Percentiles rank a stretch among this genome's conserved stretches.
Conservation (phyloP, 371 early-diverging fungal genomes). For the Batkoa obscura region DNA sequence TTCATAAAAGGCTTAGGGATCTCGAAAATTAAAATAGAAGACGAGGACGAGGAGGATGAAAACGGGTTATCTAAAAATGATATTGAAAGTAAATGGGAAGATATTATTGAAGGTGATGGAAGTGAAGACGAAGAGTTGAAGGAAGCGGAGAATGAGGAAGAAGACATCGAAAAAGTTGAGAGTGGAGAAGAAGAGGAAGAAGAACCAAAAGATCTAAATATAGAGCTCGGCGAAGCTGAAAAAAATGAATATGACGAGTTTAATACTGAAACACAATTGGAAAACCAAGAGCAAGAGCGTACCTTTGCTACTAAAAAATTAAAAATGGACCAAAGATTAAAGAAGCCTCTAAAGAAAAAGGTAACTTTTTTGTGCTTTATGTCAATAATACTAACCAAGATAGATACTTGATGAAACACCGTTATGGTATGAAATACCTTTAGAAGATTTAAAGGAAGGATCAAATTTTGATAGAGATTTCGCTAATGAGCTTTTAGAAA, state of each 20-base stretch:
- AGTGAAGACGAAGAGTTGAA: not conserved
- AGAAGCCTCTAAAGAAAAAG: not conserved
- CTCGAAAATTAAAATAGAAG: slow-evolving; percentile 2
- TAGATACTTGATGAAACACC: slow-evolving; percentile 5
- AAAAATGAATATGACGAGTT: no score
- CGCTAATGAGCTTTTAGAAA: not conserved
- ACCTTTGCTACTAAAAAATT: not conserved
- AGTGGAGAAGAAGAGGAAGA: not conserved
- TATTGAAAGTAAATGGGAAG: not conserved
- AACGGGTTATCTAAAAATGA: not conserved
- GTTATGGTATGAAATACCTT: slow-evolving; percentile 1
- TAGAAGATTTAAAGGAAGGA: not conserved
- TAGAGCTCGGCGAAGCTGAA: no score
- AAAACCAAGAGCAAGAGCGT: not conserved
- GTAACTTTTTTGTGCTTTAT: not conserved
- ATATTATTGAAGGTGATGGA: not conserved
- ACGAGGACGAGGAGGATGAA: not conserved
- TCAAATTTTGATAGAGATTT: not conserved
- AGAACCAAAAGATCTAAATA: not conserved
- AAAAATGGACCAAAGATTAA: not conserved
- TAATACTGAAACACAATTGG: no score
- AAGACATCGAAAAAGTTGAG: not conserved
- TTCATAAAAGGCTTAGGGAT: slow-evolving; percentile 4
- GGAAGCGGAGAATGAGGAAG: not conserved
- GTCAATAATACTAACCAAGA: not conserved